These are phyloP conservation scores for Aspergillus niger DNA, from an alignment of 2,329 filamentous ascomycete genomes.

Conservation along the genomic window DNA sequence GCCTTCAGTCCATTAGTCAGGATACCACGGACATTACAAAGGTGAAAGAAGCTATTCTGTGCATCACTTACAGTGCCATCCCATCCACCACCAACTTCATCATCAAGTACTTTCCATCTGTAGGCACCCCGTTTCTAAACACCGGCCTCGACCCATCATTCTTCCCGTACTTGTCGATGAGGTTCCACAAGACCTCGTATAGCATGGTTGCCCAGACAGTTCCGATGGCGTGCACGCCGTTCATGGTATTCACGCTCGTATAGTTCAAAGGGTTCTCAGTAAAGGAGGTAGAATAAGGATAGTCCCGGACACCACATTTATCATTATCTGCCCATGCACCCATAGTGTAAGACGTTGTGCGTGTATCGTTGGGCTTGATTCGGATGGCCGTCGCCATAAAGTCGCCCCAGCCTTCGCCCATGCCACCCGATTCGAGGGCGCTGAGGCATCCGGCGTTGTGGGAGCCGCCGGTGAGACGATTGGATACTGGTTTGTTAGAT, in stretches of 20 bases:
- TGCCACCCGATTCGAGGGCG: slow-evolving; percentile 16
- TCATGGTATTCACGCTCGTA: slow-evolving; percentile 11
- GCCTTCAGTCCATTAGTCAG: slow-evolving; percentile 4
- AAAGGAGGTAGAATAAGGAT: slow-evolving; percentile 18
- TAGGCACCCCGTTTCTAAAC: slow-evolving; percentile 8
- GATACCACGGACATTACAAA: too few relatives aligned
- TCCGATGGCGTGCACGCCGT: slow-evolving; percentile 15
- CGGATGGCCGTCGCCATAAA: slow-evolving; percentile 20
- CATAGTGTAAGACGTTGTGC: slow-evolving; percentile 12
- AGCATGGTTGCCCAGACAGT: slow-evolving; percentile 19
- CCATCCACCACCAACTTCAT: slow-evolving; percentile 22
- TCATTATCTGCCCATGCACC: slow-evolving; percentile 16
- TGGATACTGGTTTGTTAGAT: slow-evolving; percentile 11
- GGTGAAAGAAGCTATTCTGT: too few relatives aligned
- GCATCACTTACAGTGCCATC: slow-evolving; percentile 18
- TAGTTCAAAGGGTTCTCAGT: slow-evolving; percentile 15
- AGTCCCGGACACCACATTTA: slow-evolving; percentile 11
- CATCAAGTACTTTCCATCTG: slow-evolving; percentile 18
- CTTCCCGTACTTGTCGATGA: slow-evolving; percentile 22
- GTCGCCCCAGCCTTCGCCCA: slow-evolving; percentile 24
- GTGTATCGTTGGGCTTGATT: slow-evolving; percentile 16
- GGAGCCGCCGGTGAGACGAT: slow-evolving; percentile 19
- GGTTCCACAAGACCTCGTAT: slow-evolving; percentile 21
- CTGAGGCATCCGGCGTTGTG: slow-evolving; percentile 15
- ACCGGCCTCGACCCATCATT: slow-evolving; percentile 11